Percentiles rank a stretch among this genome's conserved stretches.
Evolutionary conservation across 2,329 filamentous ascomycete genomes (phyloP).

Genomic region (Aspergillus chevalieri): DNA sequence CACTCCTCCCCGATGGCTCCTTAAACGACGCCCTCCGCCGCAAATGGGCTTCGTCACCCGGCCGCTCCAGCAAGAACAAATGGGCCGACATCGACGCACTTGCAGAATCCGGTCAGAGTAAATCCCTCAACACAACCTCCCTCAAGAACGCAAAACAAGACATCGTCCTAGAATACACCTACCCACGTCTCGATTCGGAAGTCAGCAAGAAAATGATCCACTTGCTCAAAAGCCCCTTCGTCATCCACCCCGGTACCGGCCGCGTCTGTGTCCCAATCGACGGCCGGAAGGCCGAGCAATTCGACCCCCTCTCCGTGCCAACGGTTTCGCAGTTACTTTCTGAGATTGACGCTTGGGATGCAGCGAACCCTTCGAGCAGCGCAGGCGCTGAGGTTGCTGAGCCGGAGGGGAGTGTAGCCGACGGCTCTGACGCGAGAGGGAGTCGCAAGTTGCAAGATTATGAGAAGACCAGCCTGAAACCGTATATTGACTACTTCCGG

Average conservation of each 20-base stretch:
- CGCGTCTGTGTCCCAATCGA: constrained; percentile 95
- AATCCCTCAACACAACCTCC: constrained; percentile 63
- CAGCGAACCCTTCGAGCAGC: constrained; percentile 19
- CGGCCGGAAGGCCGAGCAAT: constrained; percentile 63
- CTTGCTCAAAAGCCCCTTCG: constrained; percentile 93
- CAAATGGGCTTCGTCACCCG: constrained; percentile 84
- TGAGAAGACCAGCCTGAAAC: constrained; percentile 94
- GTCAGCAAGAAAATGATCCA: constrained; percentile 98
- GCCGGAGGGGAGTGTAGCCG: constrained; percentile 29
- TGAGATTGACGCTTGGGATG: constrained; percentile 80
- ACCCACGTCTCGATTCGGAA: constrained; percentile 91
- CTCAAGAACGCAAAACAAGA: constrained; percentile 90
- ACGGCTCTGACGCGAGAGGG: constrained; percentile 27
- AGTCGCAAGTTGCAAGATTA: constrained; percentile 65
- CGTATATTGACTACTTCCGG: constrained; percentile 85
- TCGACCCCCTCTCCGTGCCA: constrained; percentile 83
- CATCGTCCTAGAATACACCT: constrained; percentile 94
- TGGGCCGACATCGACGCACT: constrained; percentile 91
- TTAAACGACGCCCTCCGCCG: constrained; percentile 73
- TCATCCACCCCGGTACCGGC: constrained; percentile 90
- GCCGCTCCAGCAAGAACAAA: constrained; percentile 69
- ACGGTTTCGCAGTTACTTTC: constrained; percentile 74
- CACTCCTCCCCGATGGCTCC: constrained; percentile 73
- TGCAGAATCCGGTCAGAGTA: constrained; percentile 68
- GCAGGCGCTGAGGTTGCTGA: constrained; percentile 38